Base-by-base conservation (phyloP, 2,329 filamentous ascomycete genomes). In the Ascochyta clinopodiicola region DNA sequence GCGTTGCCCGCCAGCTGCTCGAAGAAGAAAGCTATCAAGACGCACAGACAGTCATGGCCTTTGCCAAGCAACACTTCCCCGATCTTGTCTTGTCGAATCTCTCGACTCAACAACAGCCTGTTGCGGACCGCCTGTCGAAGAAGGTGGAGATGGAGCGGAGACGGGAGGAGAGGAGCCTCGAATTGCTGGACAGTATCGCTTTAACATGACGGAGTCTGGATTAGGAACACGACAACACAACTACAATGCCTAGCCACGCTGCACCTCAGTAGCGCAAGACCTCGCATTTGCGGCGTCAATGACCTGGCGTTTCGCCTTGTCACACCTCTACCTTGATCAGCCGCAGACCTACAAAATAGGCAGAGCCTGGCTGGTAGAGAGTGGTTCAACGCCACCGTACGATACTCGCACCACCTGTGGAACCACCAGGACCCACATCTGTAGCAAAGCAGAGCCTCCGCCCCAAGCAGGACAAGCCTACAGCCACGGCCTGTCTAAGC, bases 1-100 rank as follows among this genome's bases (percentile, higher is more conserved):
- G 63, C 13, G 63, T 69, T 21, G 72, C 73, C 19, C 69, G 63
- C 9, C 64, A 70, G 37, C 51, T 68, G 19, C 49, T 75, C 10
- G 64, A 67, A n/a, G 62, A 71, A 31, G 60, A 72, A 39, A 62
- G 59, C 17, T 69, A 64, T 31, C 45, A 50, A 3, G 70, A 73
- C 36, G 72, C 72, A 12, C 69, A 70, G 34, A 38, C 58, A 5
- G 68, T 63, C 4, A 68, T 75, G 62, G 51, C 68, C 2, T 73
- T 74, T 29, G 59, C 65, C 5, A 68, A 69, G 47, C 51, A 67
- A 12, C 63, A 73, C 43, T 74, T 73, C 36, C 57, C 70, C 2
- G 70, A 74, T 7, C 29, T 74, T n/a, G 68, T 71, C 21, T 44
- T 70, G 13, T 50, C 63, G 2, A 63, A 59, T 25, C 47, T 48